These are phyloP conservation scores for Kalaharituber pfeilii DNA, from an alignment of 2,329 filamentous ascomycete species.

Conservation along the genomic window DNA sequence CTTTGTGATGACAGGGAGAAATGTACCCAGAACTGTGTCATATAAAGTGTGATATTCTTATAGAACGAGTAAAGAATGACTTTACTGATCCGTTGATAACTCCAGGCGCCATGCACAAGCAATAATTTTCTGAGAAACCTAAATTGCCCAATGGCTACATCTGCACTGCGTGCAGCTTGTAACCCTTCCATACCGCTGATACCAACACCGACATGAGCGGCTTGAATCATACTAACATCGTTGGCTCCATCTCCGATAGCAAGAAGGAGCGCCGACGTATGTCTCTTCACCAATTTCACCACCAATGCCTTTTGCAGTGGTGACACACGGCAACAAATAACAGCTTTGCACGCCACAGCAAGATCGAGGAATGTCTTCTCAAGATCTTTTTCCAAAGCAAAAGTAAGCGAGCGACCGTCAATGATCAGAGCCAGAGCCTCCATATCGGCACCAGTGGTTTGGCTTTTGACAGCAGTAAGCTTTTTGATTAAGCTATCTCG, in stretches of 20 bases:
- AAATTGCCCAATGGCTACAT: conserved; percentile 92
- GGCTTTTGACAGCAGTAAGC: conserved; percentile 70
- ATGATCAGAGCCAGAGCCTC: conserved; percentile 85
- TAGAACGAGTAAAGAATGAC: conserved; percentile 98
- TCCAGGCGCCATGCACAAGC: conserved; percentile 91
- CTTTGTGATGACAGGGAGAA: neutral
- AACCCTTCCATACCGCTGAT: conserved; percentile 95
- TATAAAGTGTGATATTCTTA: conserved; percentile 96
- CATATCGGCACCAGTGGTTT: conserved; percentile 59
- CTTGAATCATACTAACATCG: conserved; percentile 99
- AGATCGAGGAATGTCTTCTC: conserved; percentile 88
- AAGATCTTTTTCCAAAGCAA: conserved; percentile 77
- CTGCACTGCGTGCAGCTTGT: conserved; percentile 85
- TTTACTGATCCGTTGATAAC: conserved; percentile 91
- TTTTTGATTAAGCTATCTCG: conserved; percentile 87
- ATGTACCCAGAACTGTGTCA: conserved; percentile 97
- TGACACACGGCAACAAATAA: conserved; percentile 91
- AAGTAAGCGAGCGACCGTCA: conserved; percentile 89
- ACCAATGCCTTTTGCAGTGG: conserved; percentile 93
- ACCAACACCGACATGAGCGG: conserved; percentile 90
- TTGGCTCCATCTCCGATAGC: conserved; percentile 97
- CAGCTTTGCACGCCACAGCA: conserved; percentile 92
- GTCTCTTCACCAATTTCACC: conserved; percentile 93
- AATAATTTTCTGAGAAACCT: conserved; percentile 84
- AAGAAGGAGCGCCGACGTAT: conserved; percentile 76